phyloP scores from a whole-genome alignment of 2,329 filamentous ascomycete genomes.

The Calonectria naviculata region DNA sequence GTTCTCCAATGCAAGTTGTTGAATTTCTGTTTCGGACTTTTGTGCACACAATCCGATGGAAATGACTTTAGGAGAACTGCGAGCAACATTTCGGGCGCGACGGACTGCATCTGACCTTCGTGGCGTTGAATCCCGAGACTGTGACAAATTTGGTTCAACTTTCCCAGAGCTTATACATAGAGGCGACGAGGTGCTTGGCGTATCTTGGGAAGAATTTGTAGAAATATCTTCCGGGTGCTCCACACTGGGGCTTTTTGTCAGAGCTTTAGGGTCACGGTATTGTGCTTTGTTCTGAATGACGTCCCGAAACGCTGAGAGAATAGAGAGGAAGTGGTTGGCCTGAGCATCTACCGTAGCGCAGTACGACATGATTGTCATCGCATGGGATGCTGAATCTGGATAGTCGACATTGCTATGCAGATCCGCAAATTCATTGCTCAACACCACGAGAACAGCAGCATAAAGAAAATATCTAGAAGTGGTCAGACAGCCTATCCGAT shows the following conservation, averaged over 20 bases:
- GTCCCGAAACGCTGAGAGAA: constrained; percentile 58
- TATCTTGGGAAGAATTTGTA: background rate
- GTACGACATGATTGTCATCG: constrained; percentile 61
- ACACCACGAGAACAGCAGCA: constrained; percentile 62
- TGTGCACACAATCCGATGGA: too few species aligned
- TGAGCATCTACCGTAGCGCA: constrained; percentile 61
- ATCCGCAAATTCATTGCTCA: constrained; percentile 67
- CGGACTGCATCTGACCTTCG: background rate
- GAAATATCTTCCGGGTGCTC: background rate
- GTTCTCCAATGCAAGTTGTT: background rate
- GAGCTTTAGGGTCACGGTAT: background rate
- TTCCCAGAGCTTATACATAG: background rate
- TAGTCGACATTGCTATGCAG: constrained; percentile 59
- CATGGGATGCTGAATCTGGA: constrained; percentile 50
- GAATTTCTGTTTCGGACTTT: background rate
- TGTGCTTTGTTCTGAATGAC: constrained; percentile 17
- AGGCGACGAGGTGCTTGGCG: background rate
- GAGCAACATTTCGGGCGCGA: background rate
- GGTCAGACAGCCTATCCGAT: background rate
- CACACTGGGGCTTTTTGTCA: background rate
- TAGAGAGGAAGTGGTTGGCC: constrained; percentile 60
- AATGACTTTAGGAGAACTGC: background rate
- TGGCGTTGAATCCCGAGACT: background rate
- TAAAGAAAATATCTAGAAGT: constrained; percentile 66
- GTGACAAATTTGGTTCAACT: background rate